phyloP scores from a whole-genome alignment of 192 early-diverging fungal species.

The Coemansia asiatica region DNA sequence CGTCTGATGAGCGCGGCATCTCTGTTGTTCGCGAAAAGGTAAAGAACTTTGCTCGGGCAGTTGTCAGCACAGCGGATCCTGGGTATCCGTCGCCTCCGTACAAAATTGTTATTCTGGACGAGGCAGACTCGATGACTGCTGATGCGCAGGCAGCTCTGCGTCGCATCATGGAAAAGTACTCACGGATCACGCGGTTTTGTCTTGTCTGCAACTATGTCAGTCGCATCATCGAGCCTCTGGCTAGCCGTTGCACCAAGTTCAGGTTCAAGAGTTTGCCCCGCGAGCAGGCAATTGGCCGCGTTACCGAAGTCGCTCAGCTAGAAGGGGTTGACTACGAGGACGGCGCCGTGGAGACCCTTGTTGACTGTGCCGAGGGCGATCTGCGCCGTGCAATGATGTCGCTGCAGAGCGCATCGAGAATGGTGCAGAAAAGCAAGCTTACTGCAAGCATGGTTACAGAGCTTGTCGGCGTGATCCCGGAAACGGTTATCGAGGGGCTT shows the following conservation, averaged over 20 bases:
- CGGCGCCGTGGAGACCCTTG: constrained; percentile 61
- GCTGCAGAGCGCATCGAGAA: constrained; percentile 77
- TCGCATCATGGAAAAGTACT: constrained; percentile 93
- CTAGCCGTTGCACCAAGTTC: constrained; percentile 94
- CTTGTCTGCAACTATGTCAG: constrained; percentile 65
- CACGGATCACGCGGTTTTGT: constrained; percentile 90
- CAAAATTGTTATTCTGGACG: constrained; percentile 96
- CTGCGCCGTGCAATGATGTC: constrained; percentile 89
- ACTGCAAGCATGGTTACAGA: constrained; percentile 61
- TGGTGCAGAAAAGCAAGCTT: constrained; percentile 56
- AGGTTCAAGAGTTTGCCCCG: constrained; percentile 82
- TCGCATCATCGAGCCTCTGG: constrained; percentile 91
- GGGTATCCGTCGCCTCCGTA: constrained; percentile 73
- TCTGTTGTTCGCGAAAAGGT: constrained; percentile 88
- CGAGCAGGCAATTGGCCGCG: constrained; percentile 59
- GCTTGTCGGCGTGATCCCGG: constrained; percentile 76
- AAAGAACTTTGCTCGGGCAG: constrained; percentile 86
- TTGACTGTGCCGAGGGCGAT: constrained; percentile 83
- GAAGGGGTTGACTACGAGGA: constrained; percentile 61
- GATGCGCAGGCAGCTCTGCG: constrained; percentile 93
- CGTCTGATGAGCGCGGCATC: constrained; percentile 98
- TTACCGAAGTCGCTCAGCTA: constrained; percentile 63
- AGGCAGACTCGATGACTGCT: constrained; percentile 94
- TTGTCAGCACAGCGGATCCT: constrained; percentile 54
- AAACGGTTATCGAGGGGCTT: constrained; percentile 61